Base-by-base conservation (phyloP, 1,139 yeast species). In the Scheffersomyces insectosa region DNA sequence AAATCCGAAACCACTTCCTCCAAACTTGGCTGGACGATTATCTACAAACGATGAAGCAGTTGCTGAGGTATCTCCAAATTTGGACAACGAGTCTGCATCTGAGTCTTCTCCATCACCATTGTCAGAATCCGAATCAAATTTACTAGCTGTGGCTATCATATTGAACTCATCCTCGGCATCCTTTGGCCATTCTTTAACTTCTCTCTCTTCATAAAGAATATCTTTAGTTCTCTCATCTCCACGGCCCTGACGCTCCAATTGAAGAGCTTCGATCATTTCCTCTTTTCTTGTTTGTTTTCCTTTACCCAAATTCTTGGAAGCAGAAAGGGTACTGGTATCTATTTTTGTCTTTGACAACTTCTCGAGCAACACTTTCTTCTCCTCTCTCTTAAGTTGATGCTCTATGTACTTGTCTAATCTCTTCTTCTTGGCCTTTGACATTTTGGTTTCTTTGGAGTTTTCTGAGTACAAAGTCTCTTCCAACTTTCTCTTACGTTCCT, bases 361-460 rank as follows among this genome's bases (percentile, higher is more conserved):
- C 46, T 84, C 83, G 37, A 93, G 70, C 44, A 93, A 70, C 3
- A 78, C 78, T 54, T 86, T 88, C 66, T 88, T 88, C 66, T 93
- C 98, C 61, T 91, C 96, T 60, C 96, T 77, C 54, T 87, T 86
- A 50, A 93, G 64, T 63, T 93, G 98, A 65, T 87, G 95, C 48
- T 90, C 97, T 30, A 85, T 83, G 57, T 84, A 85, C 60, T 85
- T 85, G 50, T 85, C 91, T 41, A 85, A 63, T 49, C 93, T 66
- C 66, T 93, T 93, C 65, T 80, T 80, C 65, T 91, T 93, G 37
- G 85, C 77, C 41, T 80, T 70, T 0, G 95, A 82, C 42, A 88
- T 65, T 57, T 89, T 89, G 14, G 85, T 68, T 46, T 83, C 85
- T 46, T 78, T 79, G 44, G 75, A 68, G 31, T 86, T 83, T 42